Evolutionary conservation across 108 stramenopile species (phyloP).

Genomic region (Cyclotella sp.): DNA sequence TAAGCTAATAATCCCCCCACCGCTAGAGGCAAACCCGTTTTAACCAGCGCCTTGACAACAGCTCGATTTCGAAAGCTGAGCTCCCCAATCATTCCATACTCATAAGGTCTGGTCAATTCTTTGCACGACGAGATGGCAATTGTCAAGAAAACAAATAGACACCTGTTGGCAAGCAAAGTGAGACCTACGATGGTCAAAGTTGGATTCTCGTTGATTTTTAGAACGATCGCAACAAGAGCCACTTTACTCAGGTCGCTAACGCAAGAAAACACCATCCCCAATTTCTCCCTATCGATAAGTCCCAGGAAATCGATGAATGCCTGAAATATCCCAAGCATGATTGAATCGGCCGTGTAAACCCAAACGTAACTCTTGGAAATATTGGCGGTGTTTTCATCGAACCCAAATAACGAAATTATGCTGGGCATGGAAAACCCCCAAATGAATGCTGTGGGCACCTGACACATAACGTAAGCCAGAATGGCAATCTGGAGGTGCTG

Average conservation of each 20-base stretch:
- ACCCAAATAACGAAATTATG: conserved; percentile 36
- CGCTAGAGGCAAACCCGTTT: conserved; percentile 60
- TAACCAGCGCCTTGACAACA: conserved; percentile 54
- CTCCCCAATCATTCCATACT: conserved; percentile 35
- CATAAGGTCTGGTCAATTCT: conserved; percentile 10
- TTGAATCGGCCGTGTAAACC: conserved; percentile 18
- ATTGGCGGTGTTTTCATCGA: conserved; percentile 26
- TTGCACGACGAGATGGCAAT: conserved; percentile 22
- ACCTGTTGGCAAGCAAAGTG: conserved; percentile 12
- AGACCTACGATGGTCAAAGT: conserved; percentile 44
- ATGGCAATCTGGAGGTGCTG: conserved; percentile 34
- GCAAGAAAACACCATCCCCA: conserved; percentile 22
- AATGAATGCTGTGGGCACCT: conserved; percentile 27
- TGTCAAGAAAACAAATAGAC: conserved; percentile 34
- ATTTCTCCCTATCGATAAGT: conserved; percentile 21
- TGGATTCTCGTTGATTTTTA: conserved; percentile 10
- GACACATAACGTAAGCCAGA: conserved; percentile 19
- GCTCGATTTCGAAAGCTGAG: background rate
- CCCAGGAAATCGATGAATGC: conserved; percentile 22
- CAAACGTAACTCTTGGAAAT: conserved; percentile 29
- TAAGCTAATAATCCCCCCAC: conserved; percentile 71
- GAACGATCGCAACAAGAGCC: conserved; percentile 14
- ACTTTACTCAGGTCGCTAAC: background rate
- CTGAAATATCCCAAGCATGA: conserved; percentile 16
- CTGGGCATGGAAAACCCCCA: conserved; percentile 36